These are phyloP conservation scores for Croton setiger DNA, from an alignment of 441 rosid species.

Conservation along the genomic window DNA sequence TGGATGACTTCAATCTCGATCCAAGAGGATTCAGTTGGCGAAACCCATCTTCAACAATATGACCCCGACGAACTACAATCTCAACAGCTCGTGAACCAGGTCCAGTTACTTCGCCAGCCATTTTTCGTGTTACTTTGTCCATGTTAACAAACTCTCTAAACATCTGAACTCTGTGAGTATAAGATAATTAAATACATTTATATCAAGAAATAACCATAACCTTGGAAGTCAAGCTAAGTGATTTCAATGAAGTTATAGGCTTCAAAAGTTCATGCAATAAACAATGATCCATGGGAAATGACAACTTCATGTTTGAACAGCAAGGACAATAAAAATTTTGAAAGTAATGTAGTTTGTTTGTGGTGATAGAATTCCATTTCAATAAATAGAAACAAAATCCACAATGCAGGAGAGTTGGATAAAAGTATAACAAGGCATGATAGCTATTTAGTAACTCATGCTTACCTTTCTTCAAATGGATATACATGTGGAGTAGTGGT, in stretches of 20 bases:
- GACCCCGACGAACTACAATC: slow-evolving; percentile 91
- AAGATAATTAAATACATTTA: slow-evolving; percentile 19
- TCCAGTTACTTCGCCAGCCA: slow-evolving; percentile 85
- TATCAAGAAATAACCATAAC: slow-evolving; percentile 23
- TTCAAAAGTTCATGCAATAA: slow-evolving; percentile 5
- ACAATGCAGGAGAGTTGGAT: background rate
- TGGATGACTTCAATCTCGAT: slow-evolving; percentile 84
- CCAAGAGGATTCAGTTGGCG: slow-evolving; percentile 80
- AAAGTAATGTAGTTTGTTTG: too few species aligned
- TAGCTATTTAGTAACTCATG: slow-evolving; percentile 13
- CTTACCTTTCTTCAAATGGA: slow-evolving; percentile 98
- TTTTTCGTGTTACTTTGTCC: slow-evolving; percentile 89
- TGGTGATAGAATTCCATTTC: too few species aligned
- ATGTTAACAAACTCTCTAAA: slow-evolving; percentile 90
- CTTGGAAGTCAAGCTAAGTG: slow-evolving; percentile 13
- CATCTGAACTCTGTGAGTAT: slow-evolving; percentile 78
- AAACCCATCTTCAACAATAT: slow-evolving; percentile 95
- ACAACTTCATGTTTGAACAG: background rate
- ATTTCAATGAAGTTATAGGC: background rate
- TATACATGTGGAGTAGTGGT: slow-evolving; percentile 83
- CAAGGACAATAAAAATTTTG: too few species aligned
- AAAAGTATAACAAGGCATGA: slow-evolving; percentile 5
- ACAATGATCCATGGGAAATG: slow-evolving; percentile 5
- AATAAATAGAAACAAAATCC: background rate
- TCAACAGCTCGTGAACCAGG: slow-evolving; percentile 91